Evolutionary conservation across 108 stramenopile species (phyloP).

Genomic region (Stephanodiscus triporus): DNA sequence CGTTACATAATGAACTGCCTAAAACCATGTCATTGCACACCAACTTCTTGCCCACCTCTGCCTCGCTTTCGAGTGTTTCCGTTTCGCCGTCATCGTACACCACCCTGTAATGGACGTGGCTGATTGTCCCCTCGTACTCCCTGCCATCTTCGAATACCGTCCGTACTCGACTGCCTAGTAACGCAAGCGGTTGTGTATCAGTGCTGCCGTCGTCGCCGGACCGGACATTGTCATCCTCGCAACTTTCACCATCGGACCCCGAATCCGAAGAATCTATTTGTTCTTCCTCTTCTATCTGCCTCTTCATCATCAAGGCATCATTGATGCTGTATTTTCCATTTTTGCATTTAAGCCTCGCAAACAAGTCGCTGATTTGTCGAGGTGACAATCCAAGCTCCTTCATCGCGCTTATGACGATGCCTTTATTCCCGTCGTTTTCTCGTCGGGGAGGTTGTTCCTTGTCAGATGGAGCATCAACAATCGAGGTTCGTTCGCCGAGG

Average conservation of each 20-base stretch:
- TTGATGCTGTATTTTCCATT: conserved; percentile 35
- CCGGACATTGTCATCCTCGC: not conserved
- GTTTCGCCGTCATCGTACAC: conserved; percentile 32
- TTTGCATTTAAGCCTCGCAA: not conserved
- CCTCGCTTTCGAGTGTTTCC: conserved; percentile 18
- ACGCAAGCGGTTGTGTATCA: not conserved
- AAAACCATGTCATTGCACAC: conserved; percentile 8
- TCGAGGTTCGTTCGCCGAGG: conserved; percentile 6
- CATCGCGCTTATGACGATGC: conserved; percentile 2
- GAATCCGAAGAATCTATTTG: not conserved
- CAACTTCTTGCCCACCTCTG: conserved; percentile 30
- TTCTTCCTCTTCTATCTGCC: not conserved
- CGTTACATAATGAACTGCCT: not conserved
- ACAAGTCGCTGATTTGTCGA: conserved; percentile 16
- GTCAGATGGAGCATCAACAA: not conserved
- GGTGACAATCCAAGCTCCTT: conserved; percentile 11
- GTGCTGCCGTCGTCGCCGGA: not conserved
- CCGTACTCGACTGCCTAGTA: conserved; percentile 26
- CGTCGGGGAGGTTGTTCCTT: not conserved
- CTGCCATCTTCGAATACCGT: conserved; percentile 34
- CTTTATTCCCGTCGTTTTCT: conserved; percentile 25
- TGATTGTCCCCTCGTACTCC: conserved; percentile 29
- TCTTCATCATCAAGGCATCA: conserved; percentile 22
- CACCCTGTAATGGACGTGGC: conserved; percentile 25
- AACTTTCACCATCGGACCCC: not conserved